Percentiles rank a stretch among this genome's conserved stretches.
Evolutionary conservation across 164 flowering plant species (phyloP).

Genomic region (Kingdonia uniflora): DNA sequence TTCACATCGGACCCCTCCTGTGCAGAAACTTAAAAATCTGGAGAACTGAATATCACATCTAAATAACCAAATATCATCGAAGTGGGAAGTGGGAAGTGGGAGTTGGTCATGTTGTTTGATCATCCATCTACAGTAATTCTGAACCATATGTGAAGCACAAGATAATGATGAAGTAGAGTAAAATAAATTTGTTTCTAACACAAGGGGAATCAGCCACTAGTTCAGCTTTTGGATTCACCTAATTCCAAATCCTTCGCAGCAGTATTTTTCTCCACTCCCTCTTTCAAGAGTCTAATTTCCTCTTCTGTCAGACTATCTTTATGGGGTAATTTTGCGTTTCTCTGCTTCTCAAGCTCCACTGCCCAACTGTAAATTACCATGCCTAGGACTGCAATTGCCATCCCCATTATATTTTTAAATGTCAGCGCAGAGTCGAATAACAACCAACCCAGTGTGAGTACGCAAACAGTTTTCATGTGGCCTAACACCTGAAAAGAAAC

Average conservation of each 20-base stretch:
- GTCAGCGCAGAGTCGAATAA: conserved; percentile 36
- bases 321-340: conserved; percentile 17
- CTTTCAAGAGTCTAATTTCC: conserved; percentile 23
- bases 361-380: conserved; percentile 50
- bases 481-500: conserved; percentile 51
- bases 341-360: conserved; percentile 31
- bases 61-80: too few relatives aligned
- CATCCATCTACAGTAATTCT: too few relatives aligned
- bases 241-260: conserved; percentile 22
- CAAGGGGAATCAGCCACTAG: background rate
- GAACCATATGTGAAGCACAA: background rate
- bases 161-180: conserved; percentile 2
- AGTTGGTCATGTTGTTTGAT: too few relatives aligned
- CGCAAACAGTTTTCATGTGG: conserved; percentile 49
- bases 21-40: background rate
- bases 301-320: conserved; percentile 25
- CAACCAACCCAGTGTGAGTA: conserved; percentile 39
- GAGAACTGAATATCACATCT: too few relatives aligned
- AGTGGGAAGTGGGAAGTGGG: too few relatives aligned
- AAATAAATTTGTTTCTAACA: conserved; percentile 2
- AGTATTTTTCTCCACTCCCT: conserved; percentile 15
- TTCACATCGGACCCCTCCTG: conserved; percentile 8
- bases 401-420: conserved; percentile 39
- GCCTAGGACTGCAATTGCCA: conserved; percentile 39
- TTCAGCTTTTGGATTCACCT: conserved; percentile 19